Conservation (phyloP, 345 rosid genomes). For the Rhizophora mangle region DNA sequence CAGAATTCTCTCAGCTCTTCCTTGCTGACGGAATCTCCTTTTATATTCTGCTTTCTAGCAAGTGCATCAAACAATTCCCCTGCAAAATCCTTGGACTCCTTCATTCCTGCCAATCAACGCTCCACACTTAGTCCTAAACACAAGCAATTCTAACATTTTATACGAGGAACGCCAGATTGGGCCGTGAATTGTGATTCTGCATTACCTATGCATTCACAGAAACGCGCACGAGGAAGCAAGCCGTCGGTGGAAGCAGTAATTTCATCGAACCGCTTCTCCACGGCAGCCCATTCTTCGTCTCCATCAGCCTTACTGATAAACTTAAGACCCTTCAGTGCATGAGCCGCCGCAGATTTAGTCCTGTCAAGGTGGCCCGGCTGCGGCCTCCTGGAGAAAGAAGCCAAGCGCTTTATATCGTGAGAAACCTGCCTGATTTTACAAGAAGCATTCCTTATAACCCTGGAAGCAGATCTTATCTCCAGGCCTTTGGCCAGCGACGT, state of each 20-base stretch:
- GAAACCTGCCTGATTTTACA: conserved; percentile 50
- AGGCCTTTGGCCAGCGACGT: conserved; percentile 41
- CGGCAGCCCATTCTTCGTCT: conserved; percentile 64
- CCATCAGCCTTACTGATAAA: conserved; percentile 69
- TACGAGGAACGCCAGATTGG: not conserved
- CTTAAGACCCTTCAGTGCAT: conserved; percentile 69
- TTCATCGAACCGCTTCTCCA: conserved; percentile 59
- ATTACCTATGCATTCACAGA: conserved; percentile 70
- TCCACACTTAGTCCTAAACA: not conserved
- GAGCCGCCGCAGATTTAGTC: conserved; percentile 58
- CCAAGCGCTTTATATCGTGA: conserved; percentile 53
- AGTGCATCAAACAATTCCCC: conserved; percentile 65
- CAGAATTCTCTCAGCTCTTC: conserved; percentile 56
- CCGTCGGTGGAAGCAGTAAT: conserved; percentile 52
- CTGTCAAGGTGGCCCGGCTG: conserved; percentile 50
- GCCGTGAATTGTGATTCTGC: not conserved
- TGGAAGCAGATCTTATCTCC: conserved; percentile 45
- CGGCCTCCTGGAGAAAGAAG: conserved; percentile 48
- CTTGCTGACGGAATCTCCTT: conserved; percentile 49
- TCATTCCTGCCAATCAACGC: conserved; percentile 50
- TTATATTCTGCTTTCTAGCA: conserved; percentile 49
- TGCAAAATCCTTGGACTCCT: conserved; percentile 68
- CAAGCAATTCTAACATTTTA: not conserved
- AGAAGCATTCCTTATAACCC: conserved; percentile 48
- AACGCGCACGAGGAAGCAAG: conserved; percentile 39